Evolutionary conservation across 192 early-diverging fungal species (phyloP), one percentile per base, ranked within the genome.

Genomic region (Coemansia sp.): DNA sequence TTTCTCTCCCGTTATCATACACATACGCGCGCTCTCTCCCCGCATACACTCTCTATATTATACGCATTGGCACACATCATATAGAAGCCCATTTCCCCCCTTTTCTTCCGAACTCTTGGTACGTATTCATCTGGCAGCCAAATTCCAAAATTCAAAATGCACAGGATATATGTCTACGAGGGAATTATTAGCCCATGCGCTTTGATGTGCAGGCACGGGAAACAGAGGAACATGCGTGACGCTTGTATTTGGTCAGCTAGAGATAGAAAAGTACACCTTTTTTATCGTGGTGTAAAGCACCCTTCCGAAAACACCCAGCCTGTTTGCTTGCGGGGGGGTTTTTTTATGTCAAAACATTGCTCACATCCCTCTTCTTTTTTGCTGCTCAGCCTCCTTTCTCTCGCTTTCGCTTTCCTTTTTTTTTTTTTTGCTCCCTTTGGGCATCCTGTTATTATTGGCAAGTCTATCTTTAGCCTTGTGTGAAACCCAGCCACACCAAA

Each of bases 401-500:
- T 12, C 25, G n/a, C n/a, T n/a, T n/a, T n/a, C n/a, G n/a, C n/a
- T n/a, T n/a, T n/a, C n/a, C n/a, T n/a, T n/a, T n/a, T n/a, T n/a
- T n/a, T 52, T 55, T 18, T 18, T 47, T 21, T 37, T 31, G 25
- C 16, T 26, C 52, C 35, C 33, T 43, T 52, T 43, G 45, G 31
- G 28, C 45, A 52, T 57, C 26, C 52, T 38, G 64, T 65, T 53
- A 53, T 53, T 53, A 53, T 53, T 28, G 52, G 52, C 52, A 57
- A 31, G 56, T 65, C 64, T 65, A 65, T 42, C 47, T 57, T 53
- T 53, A 53, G 52, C 52, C 43, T 45, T 45, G n/a, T 52, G 48
- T 10, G 13, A 21, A 14, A 25, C 52, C 52, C 52, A 53, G 52
- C 52, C 26, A 53, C 52, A 26, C 6, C 52, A 25, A 31, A 25